These are phyloP conservation scores for Colletotrichum brevisporum DNA, from an alignment of 2,329 filamentous ascomycete genomes.

Conservation along the genomic window DNA sequence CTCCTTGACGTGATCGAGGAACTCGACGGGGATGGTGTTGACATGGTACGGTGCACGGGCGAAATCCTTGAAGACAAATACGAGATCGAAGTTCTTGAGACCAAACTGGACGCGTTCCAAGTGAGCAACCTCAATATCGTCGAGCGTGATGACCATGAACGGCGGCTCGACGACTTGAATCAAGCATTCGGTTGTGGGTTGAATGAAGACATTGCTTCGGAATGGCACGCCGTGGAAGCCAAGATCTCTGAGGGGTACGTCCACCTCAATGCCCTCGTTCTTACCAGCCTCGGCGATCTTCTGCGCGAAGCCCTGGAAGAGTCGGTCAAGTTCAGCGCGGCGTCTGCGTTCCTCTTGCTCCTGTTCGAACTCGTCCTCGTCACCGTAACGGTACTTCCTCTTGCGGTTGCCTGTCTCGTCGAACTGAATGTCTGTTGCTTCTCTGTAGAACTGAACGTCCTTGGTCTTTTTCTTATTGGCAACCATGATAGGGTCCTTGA, in stretches of 20 bases:
- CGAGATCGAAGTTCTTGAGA: slow-evolving; percentile 98
- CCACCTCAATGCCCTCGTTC: slow-evolving; percentile 90
- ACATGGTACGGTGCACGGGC: slow-evolving; percentile 90
- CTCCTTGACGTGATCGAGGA: slow-evolving; percentile 94
- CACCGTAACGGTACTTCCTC: slow-evolving; percentile 96
- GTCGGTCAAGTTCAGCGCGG: slow-evolving; percentile 90
- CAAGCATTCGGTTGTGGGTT: slow-evolving; percentile 95
- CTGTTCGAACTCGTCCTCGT: slow-evolving; percentile 98
- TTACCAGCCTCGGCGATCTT: slow-evolving; percentile 97
- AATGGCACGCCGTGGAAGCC: slow-evolving; percentile 98
- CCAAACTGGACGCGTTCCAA: slow-evolving; percentile 97
- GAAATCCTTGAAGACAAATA: slow-evolving; percentile 99
- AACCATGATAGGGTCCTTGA: slow-evolving; percentile 98
- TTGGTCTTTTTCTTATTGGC: slow-evolving; percentile 98
- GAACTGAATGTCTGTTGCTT: slow-evolving; percentile 98
- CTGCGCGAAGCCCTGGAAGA: slow-evolving; percentile 96
- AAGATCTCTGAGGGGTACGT: slow-evolving; percentile 96
- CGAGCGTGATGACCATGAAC: slow-evolving; percentile 94
- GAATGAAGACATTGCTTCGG: slow-evolving; percentile 94
- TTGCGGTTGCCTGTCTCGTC: slow-evolving; percentile 99
- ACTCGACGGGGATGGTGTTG: slow-evolving; percentile 98
- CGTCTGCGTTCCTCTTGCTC: slow-evolving; percentile 96
- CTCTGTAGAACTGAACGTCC: slow-evolving; percentile 97
- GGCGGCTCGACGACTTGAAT: slow-evolving; percentile 98
- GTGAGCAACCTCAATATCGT: slow-evolving; percentile 96